These are phyloP conservation scores for Microcyclospora pomicola DNA, from an alignment of 2,329 filamentous ascomycete genomes.

Conservation along the genomic window DNA sequence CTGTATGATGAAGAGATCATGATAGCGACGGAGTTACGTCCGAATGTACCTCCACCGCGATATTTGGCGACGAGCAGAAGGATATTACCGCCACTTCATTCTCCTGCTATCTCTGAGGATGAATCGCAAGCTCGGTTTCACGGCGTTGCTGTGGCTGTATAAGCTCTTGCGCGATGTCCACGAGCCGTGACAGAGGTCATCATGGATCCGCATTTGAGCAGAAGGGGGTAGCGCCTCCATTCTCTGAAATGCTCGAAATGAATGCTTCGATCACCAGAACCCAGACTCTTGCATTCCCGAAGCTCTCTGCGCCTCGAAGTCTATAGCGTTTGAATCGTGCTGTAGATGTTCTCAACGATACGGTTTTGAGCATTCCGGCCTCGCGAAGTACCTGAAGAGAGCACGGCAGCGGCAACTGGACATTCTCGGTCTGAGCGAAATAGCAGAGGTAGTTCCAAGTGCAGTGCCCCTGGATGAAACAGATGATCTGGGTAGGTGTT, in stretches of 20 bases:
- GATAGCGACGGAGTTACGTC: no score
- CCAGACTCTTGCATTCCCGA: background rate
- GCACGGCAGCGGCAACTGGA: no score
- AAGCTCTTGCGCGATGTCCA: background rate
- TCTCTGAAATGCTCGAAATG: no score
- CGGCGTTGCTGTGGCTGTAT: background rate
- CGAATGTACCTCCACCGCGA: no score
- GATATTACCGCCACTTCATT: no score
- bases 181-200: background rate
- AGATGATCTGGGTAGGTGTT: no score
- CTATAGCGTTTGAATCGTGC: background rate
- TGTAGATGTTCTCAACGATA: background rate
- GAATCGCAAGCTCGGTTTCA: background rate
- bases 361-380: background rate
- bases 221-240: background rate
- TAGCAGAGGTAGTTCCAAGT: no score
- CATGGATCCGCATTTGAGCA: background rate
- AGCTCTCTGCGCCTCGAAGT: background rate
- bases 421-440: no score
- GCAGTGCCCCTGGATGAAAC: no score
- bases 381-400: background rate
- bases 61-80: no score
- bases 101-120: background rate
- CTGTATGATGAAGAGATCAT: no score
- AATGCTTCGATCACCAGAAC: no score